Evolutionary conservation across 352 stramenopile genomes (phyloP), one percentile per base, ranked within the genome.

Genomic region (Lagenidium giganteum): DNA sequence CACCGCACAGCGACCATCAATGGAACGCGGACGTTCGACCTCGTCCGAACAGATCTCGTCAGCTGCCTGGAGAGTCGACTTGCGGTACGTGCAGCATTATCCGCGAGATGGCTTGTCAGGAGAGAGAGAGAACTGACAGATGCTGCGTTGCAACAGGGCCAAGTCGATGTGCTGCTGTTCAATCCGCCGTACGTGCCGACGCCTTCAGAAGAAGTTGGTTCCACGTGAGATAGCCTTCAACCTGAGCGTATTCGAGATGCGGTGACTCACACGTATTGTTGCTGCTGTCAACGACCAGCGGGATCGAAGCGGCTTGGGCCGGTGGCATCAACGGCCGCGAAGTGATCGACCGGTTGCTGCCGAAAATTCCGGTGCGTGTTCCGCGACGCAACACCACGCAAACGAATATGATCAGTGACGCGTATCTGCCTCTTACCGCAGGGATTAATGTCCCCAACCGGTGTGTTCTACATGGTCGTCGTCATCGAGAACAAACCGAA

Each of bases 131-230:
- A 29, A n/a, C 24, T 18, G 4, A 29, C 42, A 13, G 4, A 21
- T 17, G 22, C 39, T 32, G 27, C 16, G 29, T 4, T 16, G 14
- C 37, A 34, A 27, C 51, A 78, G 59, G 70, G 54, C 49, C 50
- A 59, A 37, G 71, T 99, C 8, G 95, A 99, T 54, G 76, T 98
- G 35, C 59, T 99, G 29, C 61, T 99, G 16, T 99, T 99, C 64
- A 99, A 99, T 72, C 96, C 96, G 16, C 96, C 96, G 9, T 99
- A 99, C 55, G 96, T 99, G 39, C 94, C 96, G 18, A 99, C 96
- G 17, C 88, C 94, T 5, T 87, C 90, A 3, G 80, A 96, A 17
- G 96, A 99, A 77, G 93, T 99, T 16, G 82, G 80, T 9, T 93
- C 79, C 22, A 87, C 43, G 82, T 93, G 79, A n/a, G n/a, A n/a